Evolutionary conservation across 202 grass and related monocot species (phyloP), one percentile per base, ranked within the genome.

Genomic region (Cymbopogon flexuosus): DNA sequence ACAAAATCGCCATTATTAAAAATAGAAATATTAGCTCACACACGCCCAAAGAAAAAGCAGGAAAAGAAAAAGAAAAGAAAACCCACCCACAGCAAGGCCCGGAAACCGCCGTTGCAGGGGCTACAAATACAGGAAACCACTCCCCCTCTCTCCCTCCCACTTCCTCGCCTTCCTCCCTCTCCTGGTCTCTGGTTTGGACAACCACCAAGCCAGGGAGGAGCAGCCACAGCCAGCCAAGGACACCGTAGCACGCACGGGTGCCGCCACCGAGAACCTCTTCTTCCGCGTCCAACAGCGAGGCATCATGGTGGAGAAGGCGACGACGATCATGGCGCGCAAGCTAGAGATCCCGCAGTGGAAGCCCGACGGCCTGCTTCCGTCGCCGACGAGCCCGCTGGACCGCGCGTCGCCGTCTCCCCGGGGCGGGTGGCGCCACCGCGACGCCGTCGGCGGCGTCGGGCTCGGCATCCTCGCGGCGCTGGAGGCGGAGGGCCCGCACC

Each of bases 401-500:
- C 87, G 89, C 66, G 22, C 68, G 10, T 40, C 37, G 7, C 37
- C 8, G 37, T 76, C 85, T 1, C 66, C 83, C 1, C 83, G 79
- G 1, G 81, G 84, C 1, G 81, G 84, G 46, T 97, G 94, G 94
- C 87, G 85, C 33, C 85, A 94, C 78, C 72, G 86, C 37, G 91
- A 92, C 3, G 52, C 83, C 19, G 68, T 71, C 23, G 89, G 81
- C 7, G 89, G 94, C 0, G 83, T 97, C 35, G 94, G 94, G 31
- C 91, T 97, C 15, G 91, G 85, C 39, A 97, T 97, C 87, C 89
- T 94, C 0, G 87, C 92, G 16, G 92, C 94, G 23, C 87, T 97
- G 15, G 89, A 92, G 75, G 47, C 69, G 16, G 54, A 9, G 43
- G 43, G 3, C 3, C 43, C 13, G 12, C 41, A 13, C 1, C 51